Evolutionary conservation across 805 yeast species (phyloP), one percentile per base, ranked within the genome.

Genomic region (Scheffersomyces coipomensis): DNA sequence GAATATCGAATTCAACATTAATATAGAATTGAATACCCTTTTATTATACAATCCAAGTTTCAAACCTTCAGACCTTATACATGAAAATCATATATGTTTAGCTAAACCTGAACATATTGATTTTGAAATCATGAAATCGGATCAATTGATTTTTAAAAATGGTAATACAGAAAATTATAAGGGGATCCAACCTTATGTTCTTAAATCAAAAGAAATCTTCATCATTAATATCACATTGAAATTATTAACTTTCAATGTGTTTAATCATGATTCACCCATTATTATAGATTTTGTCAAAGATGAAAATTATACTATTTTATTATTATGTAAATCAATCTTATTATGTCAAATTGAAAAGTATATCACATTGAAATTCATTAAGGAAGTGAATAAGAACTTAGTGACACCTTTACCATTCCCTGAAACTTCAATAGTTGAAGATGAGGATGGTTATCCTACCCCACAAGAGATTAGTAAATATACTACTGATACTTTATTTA

Each of bases 1-100:
- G 6, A 44, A 42, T 19, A 47, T 58, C 12, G 44, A 39, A n/a
- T 51, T 63, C 36, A 54, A 50, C 12, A 38, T 68, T 4, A 60
- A 59, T 25, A 51, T 67, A 16, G 68, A 68, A 40, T 51, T 69
- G 34, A 68, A 68, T 41, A 48, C 67, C 4, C 43, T 68, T 8
- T 46, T 68, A 15, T 48, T 53, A 19, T 52, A 74, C 37, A 62
- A 60, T 40, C 38, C 43, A 19, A 35, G 42, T 18, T 39, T 68
- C 19, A 51, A 48, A 31, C 62, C 71, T n/a, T 56, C 66, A 9
- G 61, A 55, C 25, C 53, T 68, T 35, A 52, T 68, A 13, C 57
- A 56, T 31, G 61, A 60, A 12, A 64, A 67, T 51, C 47, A 60
- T 33, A 52, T 68, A 7, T 64, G 53, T 35, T 45, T 65, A 39